These are phyloP conservation scores for Clohesyomyces aquaticus DNA, from an alignment of 495 filamentous ascomycete genomes.

Conservation along the genomic window DNA sequence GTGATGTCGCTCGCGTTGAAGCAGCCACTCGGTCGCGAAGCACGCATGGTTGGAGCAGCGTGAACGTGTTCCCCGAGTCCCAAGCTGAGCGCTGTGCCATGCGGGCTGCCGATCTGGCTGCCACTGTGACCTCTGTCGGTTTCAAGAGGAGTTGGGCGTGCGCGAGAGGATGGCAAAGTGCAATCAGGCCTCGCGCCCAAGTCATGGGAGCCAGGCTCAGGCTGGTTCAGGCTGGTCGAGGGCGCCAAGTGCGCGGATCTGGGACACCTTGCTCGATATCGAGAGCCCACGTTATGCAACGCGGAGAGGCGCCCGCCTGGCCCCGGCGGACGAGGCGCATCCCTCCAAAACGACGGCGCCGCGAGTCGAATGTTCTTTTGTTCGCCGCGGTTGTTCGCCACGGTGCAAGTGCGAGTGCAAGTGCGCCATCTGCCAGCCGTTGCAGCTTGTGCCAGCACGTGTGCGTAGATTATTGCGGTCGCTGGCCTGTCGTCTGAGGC, in stretches of 20 bases:
- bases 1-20: conserved; percentile 6
- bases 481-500: no score
- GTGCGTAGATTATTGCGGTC: no score
- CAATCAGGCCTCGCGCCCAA: no score
- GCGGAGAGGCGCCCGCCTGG: not conserved
- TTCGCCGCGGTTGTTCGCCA: no score
- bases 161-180: no score
- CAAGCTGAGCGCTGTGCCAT: conserved; percentile 3
- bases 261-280: conserved; percentile 10
- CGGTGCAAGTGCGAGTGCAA: no score
- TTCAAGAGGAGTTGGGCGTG: no score
- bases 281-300: conserved; percentile 17
- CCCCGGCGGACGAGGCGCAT: not conserved
- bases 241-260: conserved; percentile 12
- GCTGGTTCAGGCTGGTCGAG: conserved; percentile 8
- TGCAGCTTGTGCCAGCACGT: not conserved
- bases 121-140: no score
- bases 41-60: not conserved
- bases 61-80: conserved; percentile 1
- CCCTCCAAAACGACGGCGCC: not conserved
- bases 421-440: not conserved
- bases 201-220: no score
- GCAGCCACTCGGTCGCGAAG: no score
- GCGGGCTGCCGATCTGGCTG: conserved; percentile 13
- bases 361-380: no score